A percentile compares a stretch with the other conserved stretches of the same genome.
Evolutionary conservation across 2,329 filamentous ascomycete genomes (phyloP).

Genomic region (Pseudogymnoascus sp.): DNA sequence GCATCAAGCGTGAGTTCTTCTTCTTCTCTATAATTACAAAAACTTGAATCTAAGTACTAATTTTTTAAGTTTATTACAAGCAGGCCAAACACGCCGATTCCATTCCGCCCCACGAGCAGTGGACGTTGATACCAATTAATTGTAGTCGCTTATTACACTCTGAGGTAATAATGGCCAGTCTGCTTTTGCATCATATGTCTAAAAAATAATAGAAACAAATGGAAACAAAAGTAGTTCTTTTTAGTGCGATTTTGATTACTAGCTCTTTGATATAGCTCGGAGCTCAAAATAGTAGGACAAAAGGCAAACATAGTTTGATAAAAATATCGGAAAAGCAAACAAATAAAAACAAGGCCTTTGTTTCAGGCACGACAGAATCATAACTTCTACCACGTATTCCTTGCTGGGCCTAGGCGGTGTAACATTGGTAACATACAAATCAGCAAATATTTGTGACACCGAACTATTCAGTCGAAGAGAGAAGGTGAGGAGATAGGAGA

Average conservation of each 20-base stretch:
- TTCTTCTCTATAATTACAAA: slow-evolving; percentile 11
- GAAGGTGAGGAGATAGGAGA: not conserved
- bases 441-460: not conserved
- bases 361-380: not conserved
- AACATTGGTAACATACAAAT: not conserved
- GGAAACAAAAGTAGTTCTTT: not conserved
- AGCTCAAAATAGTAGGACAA: not conserved
- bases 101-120: slow-evolving; percentile 44
- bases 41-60: slow-evolving; percentile 14
- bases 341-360: slow-evolving; percentile 5
- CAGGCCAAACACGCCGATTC: slow-evolving; percentile 58
- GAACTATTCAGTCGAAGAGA: not conserved
- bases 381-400: not conserved
- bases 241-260: not conserved
- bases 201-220: not conserved
- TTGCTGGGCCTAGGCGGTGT: not conserved
- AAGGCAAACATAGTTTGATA: slow-evolving; percentile 1
- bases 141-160: not conserved
- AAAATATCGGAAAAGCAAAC: not conserved
- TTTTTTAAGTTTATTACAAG: slow-evolving; percentile 58
- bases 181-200: not conserved
- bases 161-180: not conserved
- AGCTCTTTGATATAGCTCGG: not conserved
- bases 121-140: slow-evolving; percentile 3
- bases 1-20: slow-evolving; percentile 66